Evolutionary conservation across 2,329 filamentous ascomycete genomes (phyloP).

Genomic region (Apiospora koreana): DNA sequence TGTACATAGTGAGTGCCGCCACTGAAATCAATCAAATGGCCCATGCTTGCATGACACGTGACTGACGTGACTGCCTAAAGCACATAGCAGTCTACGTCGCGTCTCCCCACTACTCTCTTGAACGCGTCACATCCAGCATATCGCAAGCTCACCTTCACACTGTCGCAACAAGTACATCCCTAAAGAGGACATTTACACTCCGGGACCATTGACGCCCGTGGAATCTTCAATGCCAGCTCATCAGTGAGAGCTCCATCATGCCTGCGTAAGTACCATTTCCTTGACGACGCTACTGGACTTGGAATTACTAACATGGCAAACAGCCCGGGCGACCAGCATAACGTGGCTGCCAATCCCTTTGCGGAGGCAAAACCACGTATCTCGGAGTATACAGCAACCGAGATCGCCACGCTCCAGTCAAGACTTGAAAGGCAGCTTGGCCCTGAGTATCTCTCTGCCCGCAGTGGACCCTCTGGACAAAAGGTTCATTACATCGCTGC

Average conservation of each 20-base stretch:
- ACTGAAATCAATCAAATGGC: not conserved
- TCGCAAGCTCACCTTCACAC: not conserved
- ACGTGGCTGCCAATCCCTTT: constrained; percentile 73
- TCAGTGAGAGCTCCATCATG: constrained; percentile 7
- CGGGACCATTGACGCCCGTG: not conserved
- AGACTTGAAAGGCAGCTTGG: constrained; percentile 91
- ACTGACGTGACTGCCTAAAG: constrained; percentile 1
- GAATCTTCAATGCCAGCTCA: not conserved
- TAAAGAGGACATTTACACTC: not conserved
- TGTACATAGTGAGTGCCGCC: not conserved
- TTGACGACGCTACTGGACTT: not conserved
- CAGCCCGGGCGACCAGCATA: constrained; percentile 72
- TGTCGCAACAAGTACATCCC: not conserved
- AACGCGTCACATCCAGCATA: constrained; percentile 1
- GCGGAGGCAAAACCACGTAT: constrained; percentile 70
- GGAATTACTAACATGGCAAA: constrained; percentile 2
- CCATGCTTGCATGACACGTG: not conserved
- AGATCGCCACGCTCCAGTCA: constrained; percentile 85
- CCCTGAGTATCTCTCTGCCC: constrained; percentile 90
- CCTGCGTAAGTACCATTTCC: not conserved
- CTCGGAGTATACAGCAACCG: constrained; percentile 80
- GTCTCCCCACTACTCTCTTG: not conserved
- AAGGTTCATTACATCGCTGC: constrained; percentile 94
- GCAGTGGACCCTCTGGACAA: constrained; percentile 78
- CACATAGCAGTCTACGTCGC: not conserved